Base-by-base conservation (phyloP, 140 eudicot species). In the Stevia rebaudiana region DNA sequence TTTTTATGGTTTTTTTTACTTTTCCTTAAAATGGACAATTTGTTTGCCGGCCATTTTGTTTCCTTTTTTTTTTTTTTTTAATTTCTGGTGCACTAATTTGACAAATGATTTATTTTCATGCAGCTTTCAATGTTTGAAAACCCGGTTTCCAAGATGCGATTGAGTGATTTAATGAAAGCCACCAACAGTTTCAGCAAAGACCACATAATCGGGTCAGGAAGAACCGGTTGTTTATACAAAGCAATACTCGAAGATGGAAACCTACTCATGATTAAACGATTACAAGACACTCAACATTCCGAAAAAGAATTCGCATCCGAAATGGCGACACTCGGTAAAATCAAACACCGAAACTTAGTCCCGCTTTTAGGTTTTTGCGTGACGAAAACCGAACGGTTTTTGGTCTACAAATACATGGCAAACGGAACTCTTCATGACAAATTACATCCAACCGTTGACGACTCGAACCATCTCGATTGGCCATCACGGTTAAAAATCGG, bases 161-260 rank as follows among this genome's bases (percentile, higher is more conserved):
- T 84, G 16, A 81, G 84, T 53, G 87, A 84, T 78, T 74, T 84
- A 47, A 81, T 84, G 91, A 81, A 75, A 63, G 84, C 91, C n/a
- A 84, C 91, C 22, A 70, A 67, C 69, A 79, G 68, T 68, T 84
- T 84, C 33, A 81, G 85, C 79, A 81, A 81, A 66, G 67, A 74
- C 46, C 75, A 81, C 70, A 74, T 84, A 19, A 81, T 84, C 5
- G 81, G 87, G 13, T 46, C 77, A 0, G 87, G 84, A 68, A 75
- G 87, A 61, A 78, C 84, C 0, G 92, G 87, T 30, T 72, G 87
- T 0, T 39, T 78, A 69, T 84, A 81, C 79, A 81, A 70, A 64
- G 92, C 85, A 54, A 70, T 52, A 8, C 75, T 84, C 19, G 84
- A 72, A 66, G 87, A 84, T 31, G 83, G 92, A 16, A 65, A 51